phyloP scores from a whole-genome alignment of 345 rosid species.

The Dimocarpus longan region DNA sequence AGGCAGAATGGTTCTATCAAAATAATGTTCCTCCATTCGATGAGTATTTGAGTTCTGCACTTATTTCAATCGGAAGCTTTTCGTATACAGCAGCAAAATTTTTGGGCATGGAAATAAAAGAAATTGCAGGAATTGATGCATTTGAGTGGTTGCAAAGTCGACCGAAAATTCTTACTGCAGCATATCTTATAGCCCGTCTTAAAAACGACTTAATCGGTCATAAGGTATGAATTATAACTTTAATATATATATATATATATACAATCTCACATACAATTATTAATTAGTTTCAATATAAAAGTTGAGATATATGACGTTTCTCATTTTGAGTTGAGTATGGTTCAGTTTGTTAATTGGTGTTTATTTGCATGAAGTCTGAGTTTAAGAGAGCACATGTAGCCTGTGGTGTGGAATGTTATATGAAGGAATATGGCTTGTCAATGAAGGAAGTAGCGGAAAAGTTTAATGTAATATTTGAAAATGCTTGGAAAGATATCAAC shows the following conservation, averaged over 20 bases:
- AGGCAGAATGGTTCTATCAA: conserved; percentile 4
- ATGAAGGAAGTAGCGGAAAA: neutral
- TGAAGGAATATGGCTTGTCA: conserved; percentile 8
- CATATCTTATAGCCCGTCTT: neutral
- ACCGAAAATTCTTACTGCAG: conserved; percentile 6
- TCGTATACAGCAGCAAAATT: neutral
- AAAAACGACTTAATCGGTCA: conserved; percentile 3
- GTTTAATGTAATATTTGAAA: neutral
- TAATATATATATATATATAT: no score
- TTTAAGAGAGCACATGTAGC: conserved; percentile 14
- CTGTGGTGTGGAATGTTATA: conserved; percentile 14
- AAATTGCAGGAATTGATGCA: neutral
- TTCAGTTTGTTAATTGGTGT: no score
- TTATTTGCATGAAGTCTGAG: neutral
- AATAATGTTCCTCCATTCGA: neutral
- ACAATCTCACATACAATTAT: no score
- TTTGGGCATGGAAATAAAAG: conserved; percentile 4
- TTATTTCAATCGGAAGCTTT: neutral
- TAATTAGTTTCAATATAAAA: no score
- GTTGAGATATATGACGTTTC: no score
- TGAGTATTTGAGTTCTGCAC: conserved; percentile 1
- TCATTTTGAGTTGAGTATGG: no score
- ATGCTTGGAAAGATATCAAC: conserved; percentile 21
- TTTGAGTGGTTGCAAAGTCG: conserved; percentile 3
- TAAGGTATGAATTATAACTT: neutral